These are phyloP conservation scores for Aristolochia fimbriata DNA, from an alignment of 164 flowering plant species.

Conservation along the genomic window DNA sequence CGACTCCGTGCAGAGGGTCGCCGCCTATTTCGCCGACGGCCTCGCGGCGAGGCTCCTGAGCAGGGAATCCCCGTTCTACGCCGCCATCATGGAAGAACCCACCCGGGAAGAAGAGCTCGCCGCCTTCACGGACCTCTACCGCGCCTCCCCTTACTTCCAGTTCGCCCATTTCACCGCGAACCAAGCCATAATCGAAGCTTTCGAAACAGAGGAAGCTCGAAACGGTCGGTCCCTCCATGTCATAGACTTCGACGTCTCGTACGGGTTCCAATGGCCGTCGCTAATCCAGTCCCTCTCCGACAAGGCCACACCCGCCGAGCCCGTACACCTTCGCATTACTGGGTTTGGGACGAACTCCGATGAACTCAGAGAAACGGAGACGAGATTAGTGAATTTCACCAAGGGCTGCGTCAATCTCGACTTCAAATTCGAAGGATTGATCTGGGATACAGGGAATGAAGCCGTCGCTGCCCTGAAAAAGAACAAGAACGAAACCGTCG, in stretches of 20 bases:
- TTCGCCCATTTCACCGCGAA: conserved; percentile 81
- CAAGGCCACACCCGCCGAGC: conserved; percentile 27
- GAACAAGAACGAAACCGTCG: conserved; percentile 50
- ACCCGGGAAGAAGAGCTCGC: conserved; percentile 40
- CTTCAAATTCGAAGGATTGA: conserved; percentile 48
- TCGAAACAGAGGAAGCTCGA: conserved; percentile 34
- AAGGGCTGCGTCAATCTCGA: conserved; percentile 34
- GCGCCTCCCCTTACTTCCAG: conserved; percentile 60
- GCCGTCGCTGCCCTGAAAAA: conserved; percentile 8
- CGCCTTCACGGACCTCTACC: conserved; percentile 44
- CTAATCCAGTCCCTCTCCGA: conserved; percentile 68
- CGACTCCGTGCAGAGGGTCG: conserved; percentile 58
- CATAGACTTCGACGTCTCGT: conserved; percentile 53
- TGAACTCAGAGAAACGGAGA: conserved; percentile 50
- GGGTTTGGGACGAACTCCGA: conserved; percentile 43
- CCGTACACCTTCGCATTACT: conserved; percentile 36
- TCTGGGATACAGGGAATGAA: conserved; percentile 25
- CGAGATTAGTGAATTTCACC: conserved; percentile 44
- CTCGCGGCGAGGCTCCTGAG: conserved; percentile 49
- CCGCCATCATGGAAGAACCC: conserved; percentile 48
- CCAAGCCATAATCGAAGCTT: conserved; percentile 60
- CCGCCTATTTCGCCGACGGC: conserved; percentile 62
- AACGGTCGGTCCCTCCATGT: conserved; percentile 45
- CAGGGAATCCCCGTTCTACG: conserved; percentile 42
- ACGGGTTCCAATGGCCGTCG: conserved; percentile 85